Evolutionary conservation across 129 eudicot species (phyloP).

Genomic region (Chrysanthemum makinoi): DNA sequence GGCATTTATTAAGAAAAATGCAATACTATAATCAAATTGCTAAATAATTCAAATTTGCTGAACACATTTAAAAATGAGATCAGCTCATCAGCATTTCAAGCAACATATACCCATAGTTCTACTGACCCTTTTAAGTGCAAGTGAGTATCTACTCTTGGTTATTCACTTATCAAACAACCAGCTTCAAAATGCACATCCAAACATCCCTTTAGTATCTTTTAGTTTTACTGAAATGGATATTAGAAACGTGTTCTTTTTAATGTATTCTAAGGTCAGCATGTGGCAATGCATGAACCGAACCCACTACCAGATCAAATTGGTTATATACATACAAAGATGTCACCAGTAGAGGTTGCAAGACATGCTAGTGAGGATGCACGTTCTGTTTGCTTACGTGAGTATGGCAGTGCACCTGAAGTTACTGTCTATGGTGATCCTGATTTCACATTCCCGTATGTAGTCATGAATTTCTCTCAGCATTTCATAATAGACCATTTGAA

Average conservation of each 20-base stretch:
- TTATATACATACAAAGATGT: slow-evolving; percentile 90
- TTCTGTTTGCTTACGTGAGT: slow-evolving; percentile 71
- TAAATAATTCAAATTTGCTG: too few species aligned
- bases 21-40: too few species aligned
- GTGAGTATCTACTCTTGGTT: too few species aligned
- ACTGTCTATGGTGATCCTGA: slow-evolving; percentile 84
- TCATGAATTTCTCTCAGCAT: slow-evolving; percentile 1
- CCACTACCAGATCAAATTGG: slow-evolving; percentile 82
- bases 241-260: slow-evolving; percentile 20
- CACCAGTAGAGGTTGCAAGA: slow-evolving; percentile 82
- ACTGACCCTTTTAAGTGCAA: too few species aligned
- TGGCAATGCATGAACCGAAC: slow-evolving; percentile 86
- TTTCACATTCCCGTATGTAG: slow-evolving; percentile 86
- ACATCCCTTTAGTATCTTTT: background rate
- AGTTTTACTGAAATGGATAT: slow-evolving; percentile 13
- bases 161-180: too few species aligned
- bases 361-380: slow-evolving; percentile 98
- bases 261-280: slow-evolving; percentile 74
- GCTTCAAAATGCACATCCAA: background rate
- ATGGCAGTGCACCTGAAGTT: slow-evolving; percentile 88
- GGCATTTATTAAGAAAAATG: too few species aligned
- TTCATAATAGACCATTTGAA: background rate
- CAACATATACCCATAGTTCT: too few species aligned
- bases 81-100: too few species aligned
- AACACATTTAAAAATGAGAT: too few species aligned